phyloP scores from a whole-genome alignment of 768 basidiomycete species.

The Udeniomyces megalosporus region DNA sequence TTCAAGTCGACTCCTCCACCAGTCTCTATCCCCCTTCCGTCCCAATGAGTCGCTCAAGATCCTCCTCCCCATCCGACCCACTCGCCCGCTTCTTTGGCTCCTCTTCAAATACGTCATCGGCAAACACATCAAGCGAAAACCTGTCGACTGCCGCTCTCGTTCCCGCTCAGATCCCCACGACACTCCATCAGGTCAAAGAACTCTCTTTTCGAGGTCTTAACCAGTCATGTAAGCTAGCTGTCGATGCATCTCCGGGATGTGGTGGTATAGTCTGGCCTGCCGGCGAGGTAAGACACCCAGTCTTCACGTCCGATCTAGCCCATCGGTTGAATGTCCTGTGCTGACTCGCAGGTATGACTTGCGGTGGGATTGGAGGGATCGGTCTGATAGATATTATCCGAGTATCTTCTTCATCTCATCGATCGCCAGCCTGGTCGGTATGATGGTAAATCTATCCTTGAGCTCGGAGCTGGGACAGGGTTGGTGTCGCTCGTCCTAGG shows the following conservation, averaged over 20 bases:
- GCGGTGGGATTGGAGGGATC: not conserved
- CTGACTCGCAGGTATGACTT: not conserved
- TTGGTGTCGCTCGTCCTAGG: constrained; percentile 76
- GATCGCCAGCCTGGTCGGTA: not conserved
- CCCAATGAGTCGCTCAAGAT: constrained; percentile 3
- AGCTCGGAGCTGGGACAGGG: constrained; percentile 83
- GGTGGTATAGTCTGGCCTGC: constrained; percentile 88
- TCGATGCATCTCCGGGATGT: constrained; percentile 75
- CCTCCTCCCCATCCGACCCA: constrained; percentile 1
- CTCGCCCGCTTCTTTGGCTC: constrained; percentile 2
- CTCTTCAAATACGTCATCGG: not conserved
- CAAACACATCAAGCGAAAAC: not conserved
- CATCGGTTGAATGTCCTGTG: not conserved
- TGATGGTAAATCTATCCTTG: constrained; percentile 44
- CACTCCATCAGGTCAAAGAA: constrained; percentile 12
- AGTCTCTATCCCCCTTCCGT: not conserved
- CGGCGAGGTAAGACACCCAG: constrained; percentile 30
- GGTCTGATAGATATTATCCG: constrained; percentile 8
- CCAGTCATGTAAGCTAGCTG: constrained; percentile 33
- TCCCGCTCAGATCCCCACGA: constrained; percentile 16
- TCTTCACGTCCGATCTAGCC: not conserved
- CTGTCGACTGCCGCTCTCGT: not conserved
- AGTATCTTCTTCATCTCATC: constrained; percentile 12
- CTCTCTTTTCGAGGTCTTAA: constrained; percentile 17
- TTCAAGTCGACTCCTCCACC: too few relatives aligned